Evolutionary conservation across 2,329 filamentous ascomycete species (phyloP).

Genomic region (Ambrosiella xylebori): DNA sequence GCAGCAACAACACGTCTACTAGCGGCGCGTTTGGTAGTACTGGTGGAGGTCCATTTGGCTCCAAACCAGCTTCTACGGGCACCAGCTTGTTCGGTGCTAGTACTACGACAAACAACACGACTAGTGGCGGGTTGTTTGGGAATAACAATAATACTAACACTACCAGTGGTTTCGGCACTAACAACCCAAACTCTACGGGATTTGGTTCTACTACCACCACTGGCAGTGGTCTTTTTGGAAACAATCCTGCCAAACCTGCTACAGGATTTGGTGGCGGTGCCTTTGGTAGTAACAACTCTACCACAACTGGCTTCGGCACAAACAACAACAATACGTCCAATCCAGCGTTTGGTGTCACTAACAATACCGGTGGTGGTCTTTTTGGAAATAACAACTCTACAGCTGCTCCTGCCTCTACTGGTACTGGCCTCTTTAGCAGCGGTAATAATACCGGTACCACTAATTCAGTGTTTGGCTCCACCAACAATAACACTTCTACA

Average conservation of each 20-base stretch:
- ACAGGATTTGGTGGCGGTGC: slow-evolving; percentile 28
- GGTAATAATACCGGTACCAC: neutral
- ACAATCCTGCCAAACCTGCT: slow-evolving; percentile 19
- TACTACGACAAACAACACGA: slow-evolving; percentile 15
- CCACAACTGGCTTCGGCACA: slow-evolving; percentile 15
- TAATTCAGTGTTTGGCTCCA: slow-evolving; percentile 23
- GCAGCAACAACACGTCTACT: slow-evolving; percentile 17
- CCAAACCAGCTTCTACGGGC: slow-evolving; percentile 17
- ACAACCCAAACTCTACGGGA: slow-evolving; percentile 2
- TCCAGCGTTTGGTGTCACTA: slow-evolving; percentile 14
- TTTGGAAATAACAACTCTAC: slow-evolving; percentile 28
- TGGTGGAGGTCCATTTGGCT: slow-evolving; percentile 24
- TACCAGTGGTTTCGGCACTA: slow-evolving; percentile 23
- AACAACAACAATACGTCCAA: slow-evolving; percentile 15
- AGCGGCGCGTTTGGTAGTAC: slow-evolving; percentile 15
- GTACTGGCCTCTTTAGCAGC: too few species aligned
- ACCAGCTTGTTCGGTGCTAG: slow-evolving; percentile 27
- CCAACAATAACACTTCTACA: slow-evolving; percentile 15
- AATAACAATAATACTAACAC: slow-evolving; percentile 17
- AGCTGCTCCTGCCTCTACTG: slow-evolving; percentile 6
- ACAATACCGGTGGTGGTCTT: slow-evolving; percentile 23
- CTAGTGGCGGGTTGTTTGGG: slow-evolving; percentile 19
- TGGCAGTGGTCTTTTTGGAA: slow-evolving; percentile 15
- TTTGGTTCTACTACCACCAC: slow-evolving; percentile 13
- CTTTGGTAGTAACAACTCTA: neutral